Conservation (phyloP, 2,329 filamentous ascomycete genomes). For the Colletotrichum sp. region DNA sequence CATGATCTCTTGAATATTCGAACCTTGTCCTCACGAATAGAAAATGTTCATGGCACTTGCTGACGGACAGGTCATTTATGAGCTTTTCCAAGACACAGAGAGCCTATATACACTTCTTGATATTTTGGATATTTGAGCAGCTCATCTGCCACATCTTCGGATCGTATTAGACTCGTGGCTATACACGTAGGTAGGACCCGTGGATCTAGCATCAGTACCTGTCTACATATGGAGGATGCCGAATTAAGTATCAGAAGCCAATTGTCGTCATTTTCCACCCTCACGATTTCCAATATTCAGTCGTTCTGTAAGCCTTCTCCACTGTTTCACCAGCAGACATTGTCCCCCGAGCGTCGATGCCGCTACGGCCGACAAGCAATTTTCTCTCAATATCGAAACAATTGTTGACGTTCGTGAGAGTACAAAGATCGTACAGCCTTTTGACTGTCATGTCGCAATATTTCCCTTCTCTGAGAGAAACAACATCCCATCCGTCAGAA, state of each 20-base stretch:
- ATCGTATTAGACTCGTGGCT: background rate
- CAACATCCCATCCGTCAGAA: slow-evolving; percentile 35
- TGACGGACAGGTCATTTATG: background rate
- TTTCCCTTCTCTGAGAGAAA: slow-evolving; percentile 29
- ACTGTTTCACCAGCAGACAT: background rate
- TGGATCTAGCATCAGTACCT: background rate
- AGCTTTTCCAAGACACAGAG: background rate
- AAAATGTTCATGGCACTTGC: background rate
- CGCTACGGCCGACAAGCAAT: background rate
- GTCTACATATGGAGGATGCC: background rate
- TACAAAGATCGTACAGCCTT: slow-evolving; percentile 30
- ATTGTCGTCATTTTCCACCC: fast-evolving
- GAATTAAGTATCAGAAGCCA: background rate
- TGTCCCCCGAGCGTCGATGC: background rate
- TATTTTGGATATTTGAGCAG: background rate
- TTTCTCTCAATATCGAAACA: background rate
- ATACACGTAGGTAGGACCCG: background rate
- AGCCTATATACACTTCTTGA: background rate
- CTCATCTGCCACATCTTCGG: fast-evolving
- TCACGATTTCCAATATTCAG: background rate
- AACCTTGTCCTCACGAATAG: background rate
- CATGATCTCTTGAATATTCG: background rate
- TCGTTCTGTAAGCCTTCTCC: background rate
- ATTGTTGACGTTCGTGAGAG: background rate
- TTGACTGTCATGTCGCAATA: slow-evolving; percentile 37